These are phyloP conservation scores for Coemansia sp. DNA, from an alignment of 192 early-diverging fungal genomes.

Conservation along the genomic window DNA sequence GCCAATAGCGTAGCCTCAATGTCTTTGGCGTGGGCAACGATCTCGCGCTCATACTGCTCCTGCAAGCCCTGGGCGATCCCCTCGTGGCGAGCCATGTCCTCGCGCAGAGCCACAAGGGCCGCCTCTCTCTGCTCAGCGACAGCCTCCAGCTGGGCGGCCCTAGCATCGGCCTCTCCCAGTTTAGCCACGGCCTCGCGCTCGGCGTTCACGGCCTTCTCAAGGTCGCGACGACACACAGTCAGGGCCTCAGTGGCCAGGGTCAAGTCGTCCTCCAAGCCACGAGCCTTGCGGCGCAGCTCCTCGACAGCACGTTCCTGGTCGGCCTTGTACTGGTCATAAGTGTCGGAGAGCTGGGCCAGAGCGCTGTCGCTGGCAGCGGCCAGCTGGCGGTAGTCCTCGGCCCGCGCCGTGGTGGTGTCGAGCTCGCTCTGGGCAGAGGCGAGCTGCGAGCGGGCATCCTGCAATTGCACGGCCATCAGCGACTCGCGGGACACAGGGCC, in stretches of 20 bases:
- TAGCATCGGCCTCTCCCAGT: conserved; percentile 33
- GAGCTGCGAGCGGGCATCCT: conserved; percentile 60
- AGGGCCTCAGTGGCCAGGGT: conserved; percentile 31
- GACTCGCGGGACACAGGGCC: conserved; percentile 41
- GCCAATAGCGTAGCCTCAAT: conserved; percentile 56
- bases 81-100: conserved; percentile 61
- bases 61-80: conserved; percentile 57
- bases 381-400: conserved; percentile 52
- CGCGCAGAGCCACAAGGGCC: conserved; percentile 46
- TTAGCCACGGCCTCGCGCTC: conserved; percentile 56
- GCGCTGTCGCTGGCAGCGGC: conserved; percentile 62
- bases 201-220: conserved; percentile 39
- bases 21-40: conserved; percentile 64
- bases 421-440: conserved; percentile 53
- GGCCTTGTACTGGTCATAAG: conserved; percentile 71
- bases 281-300: conserved; percentile 28
- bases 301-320: conserved; percentile 50
- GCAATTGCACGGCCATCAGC: conserved; percentile 56
- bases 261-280: conserved; percentile 38
- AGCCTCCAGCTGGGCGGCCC: conserved; percentile 23
- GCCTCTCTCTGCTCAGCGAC: conserved; percentile 16
- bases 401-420: conserved; percentile 31
- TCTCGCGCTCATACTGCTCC: conserved; percentile 71
- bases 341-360: conserved; percentile 64
- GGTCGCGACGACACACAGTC: conserved; percentile 19